phyloP scores from a whole-genome alignment of 2,329 filamentous ascomycete species.

The Cladosporium sp. region DNA sequence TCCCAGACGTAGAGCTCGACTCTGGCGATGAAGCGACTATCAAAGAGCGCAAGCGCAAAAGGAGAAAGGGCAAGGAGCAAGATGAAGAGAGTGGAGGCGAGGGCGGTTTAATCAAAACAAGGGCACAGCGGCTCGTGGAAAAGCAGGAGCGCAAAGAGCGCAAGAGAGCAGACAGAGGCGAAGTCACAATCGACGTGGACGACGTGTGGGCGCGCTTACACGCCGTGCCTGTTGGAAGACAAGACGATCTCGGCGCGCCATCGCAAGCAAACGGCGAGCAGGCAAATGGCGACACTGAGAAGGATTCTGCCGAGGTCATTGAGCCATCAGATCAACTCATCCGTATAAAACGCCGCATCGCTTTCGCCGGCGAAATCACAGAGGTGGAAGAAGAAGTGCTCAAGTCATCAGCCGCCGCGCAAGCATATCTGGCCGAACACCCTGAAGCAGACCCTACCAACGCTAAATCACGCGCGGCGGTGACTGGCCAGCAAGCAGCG shows the following conservation, averaged over 20 bases:
- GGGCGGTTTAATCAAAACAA: constrained; percentile 50
- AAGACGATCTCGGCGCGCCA: not conserved
- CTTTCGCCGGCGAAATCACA: constrained; percentile 53
- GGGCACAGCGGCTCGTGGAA: constrained; percentile 49
- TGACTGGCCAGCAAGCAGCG: constrained; percentile 8
- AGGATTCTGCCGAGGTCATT: not conserved
- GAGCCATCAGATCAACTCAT: constrained; percentile 42
- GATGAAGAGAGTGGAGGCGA: constrained; percentile 41
- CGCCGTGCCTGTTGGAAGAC: constrained; percentile 26
- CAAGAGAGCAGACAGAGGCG: constrained; percentile 39
- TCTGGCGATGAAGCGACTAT: constrained; percentile 57
- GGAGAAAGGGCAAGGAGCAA: constrained; percentile 33
- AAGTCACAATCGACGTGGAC: constrained; percentile 54
- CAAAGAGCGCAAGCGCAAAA: constrained; percentile 40
- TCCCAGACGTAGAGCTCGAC: constrained; percentile 42
- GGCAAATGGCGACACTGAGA: not conserved
- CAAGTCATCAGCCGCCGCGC: constrained; percentile 52
- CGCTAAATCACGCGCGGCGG: constrained; percentile 19
- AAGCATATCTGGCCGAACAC: constrained; percentile 45
- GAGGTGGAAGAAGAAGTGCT: constrained; percentile 52
- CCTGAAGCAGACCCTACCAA: constrained; percentile 31
- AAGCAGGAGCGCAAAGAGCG: constrained; percentile 46
- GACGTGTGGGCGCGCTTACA: constrained; percentile 53
- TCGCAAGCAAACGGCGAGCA: constrained; percentile 11
- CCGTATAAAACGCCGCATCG: constrained; percentile 54